These are phyloP conservation scores for Plantago rigida DNA, from an alignment of 305 asterid genomes.

Conservation along the genomic window DNA sequence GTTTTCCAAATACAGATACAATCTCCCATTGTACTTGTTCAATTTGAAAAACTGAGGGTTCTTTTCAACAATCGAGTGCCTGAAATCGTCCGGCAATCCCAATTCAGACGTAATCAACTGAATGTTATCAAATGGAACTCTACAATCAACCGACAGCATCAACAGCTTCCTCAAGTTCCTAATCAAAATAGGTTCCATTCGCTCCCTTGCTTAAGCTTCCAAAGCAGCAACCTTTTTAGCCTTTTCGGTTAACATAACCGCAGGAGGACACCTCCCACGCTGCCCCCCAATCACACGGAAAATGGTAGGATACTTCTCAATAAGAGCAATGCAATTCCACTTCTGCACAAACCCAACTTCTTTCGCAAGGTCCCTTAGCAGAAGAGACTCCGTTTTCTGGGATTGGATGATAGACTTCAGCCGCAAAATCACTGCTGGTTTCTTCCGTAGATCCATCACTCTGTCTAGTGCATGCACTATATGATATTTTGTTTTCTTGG, in stretches of 20 bases:
- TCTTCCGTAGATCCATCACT: slow-evolving; percentile 79
- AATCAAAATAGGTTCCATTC: slow-evolving; percentile 74
- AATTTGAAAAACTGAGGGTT: slow-evolving; percentile 62
- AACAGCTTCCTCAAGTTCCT: slow-evolving; percentile 66
- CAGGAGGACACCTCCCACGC: slow-evolving; percentile 48
- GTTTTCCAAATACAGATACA: slow-evolving; percentile 59
- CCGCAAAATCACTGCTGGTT: slow-evolving; percentile 57
- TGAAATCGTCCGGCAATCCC: slow-evolving; percentile 75
- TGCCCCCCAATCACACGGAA: slow-evolving; percentile 53
- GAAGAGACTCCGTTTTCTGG: slow-evolving; percentile 48
- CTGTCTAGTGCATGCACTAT: slow-evolving; percentile 73
- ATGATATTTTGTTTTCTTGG: slow-evolving; percentile 71
- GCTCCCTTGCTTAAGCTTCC: slow-evolving; percentile 42
- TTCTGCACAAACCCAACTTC: slow-evolving; percentile 87
- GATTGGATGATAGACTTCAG: slow-evolving; percentile 66
- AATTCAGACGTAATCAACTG: slow-evolving; percentile 47
- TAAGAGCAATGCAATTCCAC: slow-evolving; percentile 78
- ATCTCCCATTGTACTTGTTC: slow-evolving; percentile 46
- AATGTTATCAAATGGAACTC: slow-evolving; percentile 55
- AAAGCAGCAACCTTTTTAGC: slow-evolving; percentile 55
- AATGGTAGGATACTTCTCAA: slow-evolving; percentile 66
- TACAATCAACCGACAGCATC: slow-evolving; percentile 82
- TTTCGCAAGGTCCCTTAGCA: slow-evolving; percentile 84
- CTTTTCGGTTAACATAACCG: slow-evolving; percentile 55
- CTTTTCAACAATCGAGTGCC: slow-evolving; percentile 46